phyloP scores from a whole-genome alignment of 2,329 filamentous ascomycete species.

The Cercospora sp. region DNA sequence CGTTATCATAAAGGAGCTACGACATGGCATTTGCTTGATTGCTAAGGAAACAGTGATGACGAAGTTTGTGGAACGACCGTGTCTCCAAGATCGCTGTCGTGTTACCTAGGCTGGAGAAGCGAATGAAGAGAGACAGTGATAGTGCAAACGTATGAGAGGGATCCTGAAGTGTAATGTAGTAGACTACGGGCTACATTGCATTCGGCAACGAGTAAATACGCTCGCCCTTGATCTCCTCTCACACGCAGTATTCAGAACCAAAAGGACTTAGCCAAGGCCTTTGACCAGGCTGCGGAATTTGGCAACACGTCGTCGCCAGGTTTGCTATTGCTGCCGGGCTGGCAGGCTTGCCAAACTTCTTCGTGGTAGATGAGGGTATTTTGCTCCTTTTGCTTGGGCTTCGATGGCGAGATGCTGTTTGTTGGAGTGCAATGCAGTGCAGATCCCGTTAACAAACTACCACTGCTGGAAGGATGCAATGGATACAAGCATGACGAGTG shows the following conservation, averaged over 20 bases:
- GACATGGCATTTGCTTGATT: slow-evolving; percentile 1
- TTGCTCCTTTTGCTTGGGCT: background rate
- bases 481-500: background rate
- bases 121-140: background rate
- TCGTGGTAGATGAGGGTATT: background rate
- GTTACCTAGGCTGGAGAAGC: background rate
- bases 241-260: background rate
- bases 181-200: background rate
- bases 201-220: background rate
- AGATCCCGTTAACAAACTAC: background rate
- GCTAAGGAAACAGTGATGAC: background rate
- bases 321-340: background rate
- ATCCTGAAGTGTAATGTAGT: background rate
- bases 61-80: background rate
- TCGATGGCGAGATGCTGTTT: background rate
- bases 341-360: background rate
- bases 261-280: background rate
- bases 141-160: background rate
- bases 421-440: background rate
- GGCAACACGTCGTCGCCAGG: background rate
- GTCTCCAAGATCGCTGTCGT: background rate
- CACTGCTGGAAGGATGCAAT: background rate
- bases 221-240: background rate
- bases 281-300: background rate
- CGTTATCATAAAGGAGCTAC: background rate